A percentile compares a stretch with the other conserved stretches of the same genome.
phyloP scores from a whole-genome alignment of 2,329 filamentous ascomycete genomes.

The Monilinia laxa region DNA sequence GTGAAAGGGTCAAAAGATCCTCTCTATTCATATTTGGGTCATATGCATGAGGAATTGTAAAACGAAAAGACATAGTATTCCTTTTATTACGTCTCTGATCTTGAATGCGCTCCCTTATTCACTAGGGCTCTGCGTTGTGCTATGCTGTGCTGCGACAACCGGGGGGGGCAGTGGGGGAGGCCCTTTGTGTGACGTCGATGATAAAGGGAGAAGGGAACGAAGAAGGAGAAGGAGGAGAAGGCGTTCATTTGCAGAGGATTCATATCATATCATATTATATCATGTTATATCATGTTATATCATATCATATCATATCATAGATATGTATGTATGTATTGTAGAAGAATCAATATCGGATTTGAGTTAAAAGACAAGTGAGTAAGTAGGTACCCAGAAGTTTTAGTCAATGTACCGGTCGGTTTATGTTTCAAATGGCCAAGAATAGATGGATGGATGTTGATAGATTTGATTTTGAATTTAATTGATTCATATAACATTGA shows the following conservation, averaged over 20 bases:
- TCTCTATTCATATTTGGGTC: constrained; percentile 39
- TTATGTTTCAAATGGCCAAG: too few species aligned
- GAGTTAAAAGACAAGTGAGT: too few species aligned
- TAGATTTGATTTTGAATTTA: too few species aligned
- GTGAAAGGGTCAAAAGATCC: constrained; percentile 35
- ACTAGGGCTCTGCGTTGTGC: constrained; percentile 8
- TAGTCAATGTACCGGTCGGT: too few species aligned
- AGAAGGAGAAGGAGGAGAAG: not conserved
- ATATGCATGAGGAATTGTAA: constrained; percentile 32
- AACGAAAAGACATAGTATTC: constrained; percentile 32
- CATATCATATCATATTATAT: not conserved
- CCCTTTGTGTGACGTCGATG: constrained; percentile 21
- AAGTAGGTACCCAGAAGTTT: too few species aligned
- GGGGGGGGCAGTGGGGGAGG: not conserved
- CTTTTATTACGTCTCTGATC: constrained; percentile 11
- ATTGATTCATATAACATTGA: too few species aligned
- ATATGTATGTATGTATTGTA: too few species aligned
- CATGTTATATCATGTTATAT: not conserved
- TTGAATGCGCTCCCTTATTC: not conserved
- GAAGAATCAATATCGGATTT: too few species aligned
- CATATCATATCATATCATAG: not conserved
- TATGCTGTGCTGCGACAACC: not conserved
- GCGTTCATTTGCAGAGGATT: not conserved
- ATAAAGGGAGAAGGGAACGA: constrained; percentile 3
- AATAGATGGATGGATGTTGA: too few species aligned